phyloP scores from a whole-genome alignment of 352 stramenopile species.

The Aphanomyces stellatus region DNA sequence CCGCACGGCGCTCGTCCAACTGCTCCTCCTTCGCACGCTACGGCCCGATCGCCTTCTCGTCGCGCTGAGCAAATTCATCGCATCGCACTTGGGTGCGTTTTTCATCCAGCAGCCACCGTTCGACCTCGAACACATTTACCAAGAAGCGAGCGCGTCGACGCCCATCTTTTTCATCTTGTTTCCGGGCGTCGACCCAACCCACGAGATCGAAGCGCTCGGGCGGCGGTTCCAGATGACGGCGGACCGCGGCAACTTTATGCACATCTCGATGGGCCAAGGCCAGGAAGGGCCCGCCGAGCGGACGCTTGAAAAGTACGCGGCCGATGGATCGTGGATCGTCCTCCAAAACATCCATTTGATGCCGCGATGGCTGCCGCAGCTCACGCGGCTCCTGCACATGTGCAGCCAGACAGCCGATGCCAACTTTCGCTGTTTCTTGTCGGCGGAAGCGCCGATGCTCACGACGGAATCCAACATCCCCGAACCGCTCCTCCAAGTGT shows the following conservation, averaged over 20 bases:
- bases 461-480: conserved; percentile 85
- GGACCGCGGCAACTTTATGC: conserved; percentile 60
- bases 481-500: conserved; percentile 73
- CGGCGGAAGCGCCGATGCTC: conserved; percentile 80
- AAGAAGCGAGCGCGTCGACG: conserved; percentile 84
- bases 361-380: conserved; percentile 79
- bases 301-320: conserved; percentile 55
- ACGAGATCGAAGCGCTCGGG: conserved; percentile 75
- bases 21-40: conserved; percentile 62
- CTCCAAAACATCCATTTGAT: conserved; percentile 91
- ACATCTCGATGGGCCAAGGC: conserved; percentile 87
- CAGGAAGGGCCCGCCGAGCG: conserved; percentile 69
- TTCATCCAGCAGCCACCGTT: conserved; percentile 83
- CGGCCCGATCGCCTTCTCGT: conserved; percentile 77
- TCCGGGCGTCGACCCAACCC: conserved; percentile 83
- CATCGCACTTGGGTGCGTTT: conserved; percentile 39
- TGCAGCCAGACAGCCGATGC: conserved; percentile 78
- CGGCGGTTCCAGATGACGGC: conserved; percentile 77
- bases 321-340: conserved; percentile 82
- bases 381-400: conserved; percentile 70
- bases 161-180: conserved; percentile 91
- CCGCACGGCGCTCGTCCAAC: conserved; percentile 51
- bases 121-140: conserved; percentile 77
- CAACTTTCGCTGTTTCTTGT: conserved; percentile 93
- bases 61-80: conserved; percentile 57